A percentile compares a stretch with the other conserved stretches of the same genome.
Conservation (phyloP, 2,329 filamentous ascomycete species). For the Colletotrichum acutatum region DNA sequence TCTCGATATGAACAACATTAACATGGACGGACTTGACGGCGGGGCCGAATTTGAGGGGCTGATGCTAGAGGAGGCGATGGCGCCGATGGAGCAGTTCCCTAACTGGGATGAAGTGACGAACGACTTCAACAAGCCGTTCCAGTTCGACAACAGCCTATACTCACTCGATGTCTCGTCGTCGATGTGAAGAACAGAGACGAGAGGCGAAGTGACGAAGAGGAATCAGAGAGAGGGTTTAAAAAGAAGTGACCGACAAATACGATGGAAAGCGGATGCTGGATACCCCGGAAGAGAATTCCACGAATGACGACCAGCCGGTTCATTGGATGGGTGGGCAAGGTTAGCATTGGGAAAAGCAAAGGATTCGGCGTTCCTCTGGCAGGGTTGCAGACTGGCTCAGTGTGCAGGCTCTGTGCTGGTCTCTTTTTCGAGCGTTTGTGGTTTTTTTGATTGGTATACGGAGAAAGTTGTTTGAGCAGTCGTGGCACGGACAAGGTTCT, state of each 20-base stretch:
- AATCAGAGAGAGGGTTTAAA: neutral
- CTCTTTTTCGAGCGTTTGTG: conserved; percentile 24
- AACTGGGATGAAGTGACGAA: conserved; percentile 62
- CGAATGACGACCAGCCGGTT: conserved; percentile 30
- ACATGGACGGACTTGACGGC: conserved; percentile 42
- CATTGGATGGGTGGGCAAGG: conserved; percentile 12
- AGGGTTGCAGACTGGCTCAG: neutral
- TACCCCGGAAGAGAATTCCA: conserved; percentile 19
- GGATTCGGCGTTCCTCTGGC: conserved; percentile 28
- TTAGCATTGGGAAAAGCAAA: conserved; percentile 33
- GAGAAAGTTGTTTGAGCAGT: neutral
- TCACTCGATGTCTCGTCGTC: conserved; percentile 44
- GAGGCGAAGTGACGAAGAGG: no score
- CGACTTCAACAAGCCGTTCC: conserved; percentile 64
- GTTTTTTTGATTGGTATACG: conserved; percentile 10
- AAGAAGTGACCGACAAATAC: neutral
- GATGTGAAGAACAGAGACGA: conserved; percentile 1
- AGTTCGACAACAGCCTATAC: conserved; percentile 58
- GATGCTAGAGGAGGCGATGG: conserved; percentile 32
- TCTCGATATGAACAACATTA: conserved; percentile 53
- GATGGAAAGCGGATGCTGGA: conserved; percentile 12
- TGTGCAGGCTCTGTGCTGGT: neutral
- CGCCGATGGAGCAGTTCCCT: conserved; percentile 30
- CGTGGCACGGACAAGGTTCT: neutral
- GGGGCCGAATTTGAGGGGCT: conserved; percentile 39